phyloP scores from a whole-genome alignment of 164 flowering plant genomes.

The Euptelea pleiosperma region DNA sequence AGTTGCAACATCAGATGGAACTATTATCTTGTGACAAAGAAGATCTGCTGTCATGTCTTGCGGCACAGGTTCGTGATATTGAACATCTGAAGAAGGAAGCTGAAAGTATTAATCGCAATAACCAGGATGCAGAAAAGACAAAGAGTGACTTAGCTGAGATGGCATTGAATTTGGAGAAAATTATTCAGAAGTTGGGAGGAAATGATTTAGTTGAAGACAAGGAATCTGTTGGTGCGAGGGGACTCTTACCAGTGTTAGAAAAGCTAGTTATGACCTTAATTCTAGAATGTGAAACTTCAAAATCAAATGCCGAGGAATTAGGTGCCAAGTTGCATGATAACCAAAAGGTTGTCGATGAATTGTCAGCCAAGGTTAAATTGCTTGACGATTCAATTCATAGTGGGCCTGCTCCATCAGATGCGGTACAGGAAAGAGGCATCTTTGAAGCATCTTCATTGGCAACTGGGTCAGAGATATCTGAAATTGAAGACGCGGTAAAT shows the following conservation, averaged over 20 bases:
- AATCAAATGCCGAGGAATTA: slow-evolving; percentile 55
- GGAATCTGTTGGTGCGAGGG: slow-evolving; percentile 31
- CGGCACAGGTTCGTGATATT: slow-evolving; percentile 41
- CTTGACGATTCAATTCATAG: slow-evolving; percentile 60
- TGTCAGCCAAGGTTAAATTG: slow-evolving; percentile 56
- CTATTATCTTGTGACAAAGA: slow-evolving; percentile 47
- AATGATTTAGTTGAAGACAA: slow-evolving; percentile 39
- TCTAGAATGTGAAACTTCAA: slow-evolving; percentile 55
- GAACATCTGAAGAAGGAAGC: slow-evolving; percentile 51
- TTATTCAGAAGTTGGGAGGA: slow-evolving; percentile 55
- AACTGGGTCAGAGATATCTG: slow-evolving; percentile 79
- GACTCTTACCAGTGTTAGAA: slow-evolving; percentile 43
- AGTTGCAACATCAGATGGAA: slow-evolving; percentile 38
- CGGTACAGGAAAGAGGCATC: slow-evolving; percentile 56
- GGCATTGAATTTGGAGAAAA: slow-evolving; percentile 38
- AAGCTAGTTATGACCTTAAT: slow-evolving; percentile 40
- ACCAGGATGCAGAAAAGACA: slow-evolving; percentile 35
- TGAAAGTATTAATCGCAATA: slow-evolving; percentile 23
- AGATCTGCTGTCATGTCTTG: slow-evolving; percentile 47
- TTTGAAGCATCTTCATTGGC: slow-evolving; percentile 56
- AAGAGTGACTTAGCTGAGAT: slow-evolving; percentile 44
- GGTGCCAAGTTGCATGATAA: slow-evolving; percentile 42
- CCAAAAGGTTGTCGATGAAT: slow-evolving; percentile 60
- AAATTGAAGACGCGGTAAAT: slow-evolving; percentile 77
- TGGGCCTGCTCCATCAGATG: slow-evolving; percentile 38